Base-by-base conservation (phyloP, 345 rosid genomes). In the Brassica carinata region DNA sequence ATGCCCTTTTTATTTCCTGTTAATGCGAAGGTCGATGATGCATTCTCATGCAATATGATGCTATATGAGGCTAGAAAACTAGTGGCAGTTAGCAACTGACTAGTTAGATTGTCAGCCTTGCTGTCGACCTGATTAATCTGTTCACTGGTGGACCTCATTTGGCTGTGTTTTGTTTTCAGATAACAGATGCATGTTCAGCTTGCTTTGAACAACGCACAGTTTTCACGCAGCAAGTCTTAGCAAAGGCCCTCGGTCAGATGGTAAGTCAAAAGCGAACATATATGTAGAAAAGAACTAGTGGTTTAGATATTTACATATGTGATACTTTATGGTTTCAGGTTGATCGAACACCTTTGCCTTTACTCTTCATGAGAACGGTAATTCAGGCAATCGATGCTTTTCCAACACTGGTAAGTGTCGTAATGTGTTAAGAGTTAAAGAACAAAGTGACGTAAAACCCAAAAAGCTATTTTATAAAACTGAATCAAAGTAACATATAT, bases 171-270 rank as follows among this genome's bases (percentile, higher is more conserved):
- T 80, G 23, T 72, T 77, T 79, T 67, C 92, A 96, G 99, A 90
- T 93, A 81, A 96, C 87, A 68, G 97, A 96, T 84, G 98, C 92
- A 72, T 93, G 94, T 80, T 85, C 99, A 13, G 96, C 99, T 78
- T 95, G 99, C 90, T 93, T 95, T 79, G 99, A 95, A 79, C 98
- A 95, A 78, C 95, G 97, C 27, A 95, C 97, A 31, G 99, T 95
- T 77, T 93, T 95, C 85, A 91, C 97, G 10, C 97, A 90, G 82
- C 98, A 95, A 85, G 98, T 95, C 80, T 83, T 93, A 82, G 97
- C 98, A 14, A 96, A 89, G 88, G 99, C 99, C 74, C 90, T 96
- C 64, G 88, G 90, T 76, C 96, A 91, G 81, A 89, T 96, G 99
- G 99, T 94, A 87, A 69, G 83, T 68, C 69, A 74, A 63, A n/a